Conservation (phyloP, 805 yeast genomes). For the Ogataea pini region DNA sequence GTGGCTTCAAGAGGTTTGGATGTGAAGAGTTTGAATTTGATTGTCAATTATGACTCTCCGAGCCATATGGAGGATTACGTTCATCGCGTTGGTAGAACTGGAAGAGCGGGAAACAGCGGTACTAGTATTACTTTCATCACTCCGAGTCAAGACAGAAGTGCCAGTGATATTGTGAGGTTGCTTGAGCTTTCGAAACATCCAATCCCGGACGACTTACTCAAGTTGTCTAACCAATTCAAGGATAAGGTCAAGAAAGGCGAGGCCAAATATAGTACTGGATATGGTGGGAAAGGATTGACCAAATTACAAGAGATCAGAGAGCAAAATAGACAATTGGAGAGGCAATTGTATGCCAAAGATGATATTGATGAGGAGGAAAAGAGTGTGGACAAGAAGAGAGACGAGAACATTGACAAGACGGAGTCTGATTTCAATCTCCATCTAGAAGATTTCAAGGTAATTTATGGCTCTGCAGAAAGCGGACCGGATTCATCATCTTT, state of each 20-base stretch:
- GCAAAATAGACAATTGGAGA: conserved; percentile 49
- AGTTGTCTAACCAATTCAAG: conserved; percentile 56
- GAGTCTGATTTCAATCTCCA: conserved; percentile 4
- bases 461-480: conserved; percentile 43
- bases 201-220: conserved; percentile 51
- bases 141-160: conserved; percentile 59
- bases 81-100: conserved; percentile 95
- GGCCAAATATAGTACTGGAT: conserved; percentile 67
- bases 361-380: conserved; percentile 26
- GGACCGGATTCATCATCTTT: conserved; percentile 50
- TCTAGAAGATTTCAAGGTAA: conserved; percentile 46
- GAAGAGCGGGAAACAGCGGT: conserved; percentile 84
- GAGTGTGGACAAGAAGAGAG: background rate
- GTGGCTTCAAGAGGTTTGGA: conserved; percentile 95
- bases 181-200: conserved; percentile 56
- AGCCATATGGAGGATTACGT: conserved; percentile 93
- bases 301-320: conserved; percentile 66
- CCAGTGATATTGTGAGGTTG: conserved; percentile 70
- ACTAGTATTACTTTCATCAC: conserved; percentile 69
- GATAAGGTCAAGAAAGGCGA: conserved; percentile 67
- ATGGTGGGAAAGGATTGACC: conserved; percentile 91
- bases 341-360: conserved; percentile 45
- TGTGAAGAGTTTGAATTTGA: conserved; percentile 81
- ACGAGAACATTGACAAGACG: background rate
- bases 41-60: conserved; percentile 79